phyloP scores from a whole-genome alignment of 306 rosid genomes.

The Macrotyloma uniflorum region DNA sequence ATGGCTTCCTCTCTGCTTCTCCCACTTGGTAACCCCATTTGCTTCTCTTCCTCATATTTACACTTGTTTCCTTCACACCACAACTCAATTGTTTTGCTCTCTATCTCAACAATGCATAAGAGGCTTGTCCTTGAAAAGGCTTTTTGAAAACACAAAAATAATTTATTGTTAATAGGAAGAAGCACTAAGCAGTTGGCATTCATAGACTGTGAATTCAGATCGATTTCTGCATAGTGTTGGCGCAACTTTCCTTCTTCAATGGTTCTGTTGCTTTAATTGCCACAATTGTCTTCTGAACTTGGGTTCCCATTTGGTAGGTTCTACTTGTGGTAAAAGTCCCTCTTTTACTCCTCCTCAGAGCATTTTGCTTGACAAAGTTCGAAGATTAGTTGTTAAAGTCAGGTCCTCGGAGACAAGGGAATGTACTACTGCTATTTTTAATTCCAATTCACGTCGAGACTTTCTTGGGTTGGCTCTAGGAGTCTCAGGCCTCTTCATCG shows the following conservation, averaged over 20 bases:
- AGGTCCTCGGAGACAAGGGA: constrained; percentile 45
- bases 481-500: constrained; percentile 54
- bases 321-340: constrained; percentile 41
- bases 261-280: neutral
- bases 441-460: constrained; percentile 61
- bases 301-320: constrained; percentile 44
- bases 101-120: neutral
- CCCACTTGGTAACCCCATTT: constrained; percentile 55
- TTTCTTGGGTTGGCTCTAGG: constrained; percentile 70
- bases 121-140: neutral
- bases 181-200: neutral
- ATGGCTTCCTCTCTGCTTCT: constrained; percentile 69
- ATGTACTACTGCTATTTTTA: constrained; percentile 35
- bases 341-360: constrained; percentile 39
- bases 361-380: constrained; percentile 45
- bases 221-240: neutral
- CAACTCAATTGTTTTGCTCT: neutral
- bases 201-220: constrained; percentile 15
- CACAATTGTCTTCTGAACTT: neutral
- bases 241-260: neutral
- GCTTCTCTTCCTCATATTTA: neutral
- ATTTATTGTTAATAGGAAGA: neutral
- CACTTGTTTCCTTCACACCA: neutral
- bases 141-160: neutral
- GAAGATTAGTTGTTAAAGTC: constrained; percentile 36